phyloP scores from a whole-genome alignment of 805 yeast genomes.

The Candida namnaoensis region DNA sequence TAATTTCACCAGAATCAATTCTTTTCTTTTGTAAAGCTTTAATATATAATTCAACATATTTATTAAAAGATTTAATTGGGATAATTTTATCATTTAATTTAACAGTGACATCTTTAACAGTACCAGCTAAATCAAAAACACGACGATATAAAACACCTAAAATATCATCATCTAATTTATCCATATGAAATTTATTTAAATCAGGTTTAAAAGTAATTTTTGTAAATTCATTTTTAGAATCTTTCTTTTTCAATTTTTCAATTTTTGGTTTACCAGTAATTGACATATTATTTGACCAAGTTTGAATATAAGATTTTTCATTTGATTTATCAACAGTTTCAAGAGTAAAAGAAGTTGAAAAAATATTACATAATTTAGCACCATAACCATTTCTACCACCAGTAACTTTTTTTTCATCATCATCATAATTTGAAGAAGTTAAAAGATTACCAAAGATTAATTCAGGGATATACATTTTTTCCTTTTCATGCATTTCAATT shows the following conservation, averaged over 20 bases:
- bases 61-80: constrained; percentile 68
- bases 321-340: constrained; percentile 78
- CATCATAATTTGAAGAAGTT: constrained; percentile 95
- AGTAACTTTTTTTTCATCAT: constrained; percentile 87
- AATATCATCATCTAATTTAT: constrained; percentile 71
- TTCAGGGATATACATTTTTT: constrained; percentile 90
- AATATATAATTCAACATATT: constrained; percentile 83
- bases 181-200: constrained; percentile 77
- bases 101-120: constrained; percentile 76
- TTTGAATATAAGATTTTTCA: constrained; percentile 63
- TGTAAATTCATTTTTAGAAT: constrained; percentile 71
- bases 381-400: constrained; percentile 99
- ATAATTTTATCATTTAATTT: constrained; percentile 67
- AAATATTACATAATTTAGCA: constrained; percentile 94
- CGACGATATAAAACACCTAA: constrained; percentile 83
- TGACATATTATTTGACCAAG: constrained; percentile 85
- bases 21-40: constrained; percentile 51
- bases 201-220: constrained; percentile 87
- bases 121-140: constrained; percentile 92
- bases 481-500: constrained; percentile 85
- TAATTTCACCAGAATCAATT: constrained; percentile 16
- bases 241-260: constrained; percentile 28
- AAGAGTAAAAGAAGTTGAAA: constrained; percentile 76
- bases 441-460: constrained; percentile 90
- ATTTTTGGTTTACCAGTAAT: constrained; percentile 70